These are phyloP conservation scores for Phytopythium litorale DNA, from an alignment of 352 stramenopile species.

Conservation along the genomic window DNA sequence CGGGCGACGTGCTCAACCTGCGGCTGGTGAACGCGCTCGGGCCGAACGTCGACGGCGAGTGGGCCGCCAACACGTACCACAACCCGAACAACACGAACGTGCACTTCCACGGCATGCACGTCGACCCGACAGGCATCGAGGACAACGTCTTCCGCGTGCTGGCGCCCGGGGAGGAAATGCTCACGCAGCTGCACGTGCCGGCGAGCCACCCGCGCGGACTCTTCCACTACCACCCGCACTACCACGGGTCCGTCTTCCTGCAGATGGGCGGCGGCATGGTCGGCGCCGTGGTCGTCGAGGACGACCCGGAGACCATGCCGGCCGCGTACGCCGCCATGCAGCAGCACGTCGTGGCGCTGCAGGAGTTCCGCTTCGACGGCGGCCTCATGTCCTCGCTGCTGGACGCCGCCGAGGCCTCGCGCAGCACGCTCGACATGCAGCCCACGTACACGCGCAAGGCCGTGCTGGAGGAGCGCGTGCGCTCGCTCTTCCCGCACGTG, in stretches of 20 bases:
- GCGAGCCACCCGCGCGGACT: constrained; percentile 59
- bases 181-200: constrained; percentile 54
- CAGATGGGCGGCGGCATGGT: constrained; percentile 79
- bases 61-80: constrained; percentile 58
- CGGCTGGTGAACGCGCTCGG: constrained; percentile 52
- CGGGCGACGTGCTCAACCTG: constrained; percentile 63
- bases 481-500: constrained; percentile 36
- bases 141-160: constrained; percentile 75
- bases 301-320: constrained; percentile 37
- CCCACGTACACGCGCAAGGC: constrained; percentile 44
- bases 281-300: constrained; percentile 59
- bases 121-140: constrained; percentile 68
- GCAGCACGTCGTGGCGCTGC: constrained; percentile 47
- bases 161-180: constrained; percentile 39
- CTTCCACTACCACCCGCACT: constrained; percentile 87
- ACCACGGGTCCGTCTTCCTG: constrained; percentile 65
- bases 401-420: constrained; percentile 41
- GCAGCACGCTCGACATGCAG: constrained; percentile 41
- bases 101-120: constrained; percentile 82
- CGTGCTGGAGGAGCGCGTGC: constrained; percentile 30
- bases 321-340: constrained; percentile 38
- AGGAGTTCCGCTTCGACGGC: constrained; percentile 65
- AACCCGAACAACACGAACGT: constrained; percentile 77
- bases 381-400: constrained; percentile 44
- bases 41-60: constrained; percentile 29